Base-by-base conservation (phyloP, 352 stramenopile genomes). In the Phytophthora pistaciae region DNA sequence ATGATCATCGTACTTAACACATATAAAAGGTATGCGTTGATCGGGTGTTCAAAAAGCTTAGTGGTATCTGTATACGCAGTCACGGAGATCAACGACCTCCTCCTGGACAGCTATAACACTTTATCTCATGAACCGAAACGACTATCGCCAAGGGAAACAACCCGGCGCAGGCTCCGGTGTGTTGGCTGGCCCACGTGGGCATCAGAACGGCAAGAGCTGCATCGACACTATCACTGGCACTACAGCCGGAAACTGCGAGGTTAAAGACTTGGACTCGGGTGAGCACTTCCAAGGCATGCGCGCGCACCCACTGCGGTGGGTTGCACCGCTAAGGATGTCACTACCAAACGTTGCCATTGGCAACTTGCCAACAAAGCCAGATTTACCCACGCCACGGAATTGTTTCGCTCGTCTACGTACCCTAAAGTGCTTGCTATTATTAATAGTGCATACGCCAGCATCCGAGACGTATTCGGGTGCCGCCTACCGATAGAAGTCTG, bases 401-500 rank as follows among this genome's bases (percentile, higher is more conserved):
- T 42, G 58, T 79, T 40, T 79, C 85, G 60, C 66, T 82, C n/a
- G 67, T 83, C 9, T 81, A 87, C 60, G n/a, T n/a, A n/a, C n/a
- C 77, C 75, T 0, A 78, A 79, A 44, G 25, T 83, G 48, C 53
- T 87, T 5, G 64, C 66, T 20, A 75, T n/a, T n/a, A n/a, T n/a
- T n/a, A n/a, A n/a, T n/a, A n/a, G 74, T 20, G 67, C 66, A 21
- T 77, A 85, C 58, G 75, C 70, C 5, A 61, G 25, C 0, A 55
- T 87, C 8, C 74, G 78, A 5, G 25, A 68, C 6, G 66, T 80
- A 10, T 55, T 72, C n/a, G 61, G 56, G 7, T 89, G 73, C 50
- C 56, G 40, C n/a, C 63, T 89, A 36, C 74, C 79, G 5, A 70
- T 89, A 31, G 82, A 88, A 33, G 56, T 88, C 1, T 88, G 81